Conservation (phyloP, 305 asterid species). For the Fraxinus baroniana region DNA sequence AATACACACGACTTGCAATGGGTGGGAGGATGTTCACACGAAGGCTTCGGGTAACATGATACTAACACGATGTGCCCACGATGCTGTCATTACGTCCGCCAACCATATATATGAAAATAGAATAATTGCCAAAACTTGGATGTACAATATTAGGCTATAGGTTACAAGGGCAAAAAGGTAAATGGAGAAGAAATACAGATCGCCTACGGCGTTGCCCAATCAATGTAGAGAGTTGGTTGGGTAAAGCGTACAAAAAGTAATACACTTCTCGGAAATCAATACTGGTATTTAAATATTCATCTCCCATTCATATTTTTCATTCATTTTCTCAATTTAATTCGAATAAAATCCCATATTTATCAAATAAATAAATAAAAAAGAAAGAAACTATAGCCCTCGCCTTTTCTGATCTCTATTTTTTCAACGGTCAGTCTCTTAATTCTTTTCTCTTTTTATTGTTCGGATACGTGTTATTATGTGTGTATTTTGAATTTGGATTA, state of each 20-base stretch:
- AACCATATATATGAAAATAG: not conserved
- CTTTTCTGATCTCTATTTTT: conserved; percentile 13
- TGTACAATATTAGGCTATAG: not conserved
- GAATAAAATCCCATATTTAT: conserved; percentile 1
- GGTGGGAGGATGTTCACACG: not conserved
- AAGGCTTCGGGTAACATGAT: not conserved
- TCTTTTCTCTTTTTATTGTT: not conserved
- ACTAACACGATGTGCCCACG: not conserved
- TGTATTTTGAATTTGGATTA: not conserved
- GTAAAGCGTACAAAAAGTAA: not conserved
- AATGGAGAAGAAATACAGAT: conserved; percentile 19
- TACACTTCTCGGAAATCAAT: not conserved
- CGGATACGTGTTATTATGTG: not conserved
- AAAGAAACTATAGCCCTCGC: not conserved
- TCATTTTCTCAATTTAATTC: conserved; percentile 16
- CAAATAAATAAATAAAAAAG: not conserved
- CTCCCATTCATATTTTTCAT: not conserved
- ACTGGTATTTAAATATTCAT: not conserved
- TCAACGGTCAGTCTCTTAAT: conserved; percentile 20
- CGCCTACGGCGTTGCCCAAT: conserved; percentile 24
- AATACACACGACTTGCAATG: not conserved
- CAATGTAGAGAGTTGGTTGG: conserved; percentile 16
- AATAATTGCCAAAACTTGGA: not conserved
- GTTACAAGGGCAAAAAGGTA: not conserved
- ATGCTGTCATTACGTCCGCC: not conserved